phyloP scores from a whole-genome alignment of 108 stramenopile species.

The Pseudonitzschia delicatissima region DNA sequence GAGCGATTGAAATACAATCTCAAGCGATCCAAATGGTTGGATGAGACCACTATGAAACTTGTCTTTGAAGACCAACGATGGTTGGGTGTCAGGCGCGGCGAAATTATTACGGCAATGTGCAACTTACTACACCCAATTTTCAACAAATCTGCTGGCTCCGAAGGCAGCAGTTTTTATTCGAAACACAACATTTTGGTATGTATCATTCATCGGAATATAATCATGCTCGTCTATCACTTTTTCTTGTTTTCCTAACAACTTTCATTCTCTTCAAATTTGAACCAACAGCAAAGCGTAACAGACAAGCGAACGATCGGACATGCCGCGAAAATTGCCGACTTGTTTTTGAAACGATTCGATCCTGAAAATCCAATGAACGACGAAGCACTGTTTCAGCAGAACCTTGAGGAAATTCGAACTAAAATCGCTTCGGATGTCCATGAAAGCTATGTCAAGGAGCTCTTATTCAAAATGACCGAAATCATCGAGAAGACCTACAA shows the following conservation, averaged over 20 bases:
- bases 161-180: slow-evolving; percentile 45
- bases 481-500: slow-evolving; percentile 81
- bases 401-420: slow-evolving; percentile 44
- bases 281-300: slow-evolving; percentile 32
- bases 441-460: slow-evolving; percentile 60
- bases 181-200: slow-evolving; percentile 77
- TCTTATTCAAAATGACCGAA: slow-evolving; percentile 85
- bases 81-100: slow-evolving; percentile 76
- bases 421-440: slow-evolving; percentile 74
- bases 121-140: slow-evolving; percentile 90
- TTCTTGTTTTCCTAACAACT: not conserved
- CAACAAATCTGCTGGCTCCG: slow-evolving; percentile 73
- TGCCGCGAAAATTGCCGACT: slow-evolving; percentile 83
- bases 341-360: slow-evolving; percentile 87
- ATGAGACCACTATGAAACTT: slow-evolving; percentile 81
- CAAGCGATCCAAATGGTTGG: slow-evolving; percentile 91
- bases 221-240: not conserved
- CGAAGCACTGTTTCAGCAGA: slow-evolving; percentile 40
- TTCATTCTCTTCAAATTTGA: not conserved
- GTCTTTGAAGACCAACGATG: slow-evolving; percentile 78
- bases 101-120: slow-evolving; percentile 89
- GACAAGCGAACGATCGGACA: slow-evolving; percentile 49
- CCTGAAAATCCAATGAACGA: slow-evolving; percentile 68
- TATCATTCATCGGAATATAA: not conserved
- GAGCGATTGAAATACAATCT: slow-evolving; percentile 63